These are phyloP conservation scores for Coniochaeta prunicola DNA, from an alignment of 2,329 filamentous ascomycete genomes.

Conservation along the genomic window DNA sequence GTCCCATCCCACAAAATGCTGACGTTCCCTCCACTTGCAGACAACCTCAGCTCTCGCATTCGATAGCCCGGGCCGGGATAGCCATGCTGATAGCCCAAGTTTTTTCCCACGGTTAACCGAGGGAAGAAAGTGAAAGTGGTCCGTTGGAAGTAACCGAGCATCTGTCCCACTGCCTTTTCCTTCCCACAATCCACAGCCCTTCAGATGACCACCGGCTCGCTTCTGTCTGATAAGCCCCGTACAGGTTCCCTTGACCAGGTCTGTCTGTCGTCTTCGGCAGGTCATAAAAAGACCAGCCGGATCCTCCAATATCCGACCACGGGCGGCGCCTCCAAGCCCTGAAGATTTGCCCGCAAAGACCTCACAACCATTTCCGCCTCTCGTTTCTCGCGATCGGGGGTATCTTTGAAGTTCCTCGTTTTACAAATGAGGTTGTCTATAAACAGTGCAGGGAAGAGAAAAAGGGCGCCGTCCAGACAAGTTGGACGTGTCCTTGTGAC, in stretches of 20 bases:
- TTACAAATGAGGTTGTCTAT: constrained; percentile 6
- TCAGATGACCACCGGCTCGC: background rate
- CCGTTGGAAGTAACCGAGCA: background rate
- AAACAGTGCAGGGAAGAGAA: constrained; percentile 3
- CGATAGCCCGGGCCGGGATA: background rate
- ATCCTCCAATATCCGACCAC: background rate
- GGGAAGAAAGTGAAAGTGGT: background rate
- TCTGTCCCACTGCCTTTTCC: background rate
- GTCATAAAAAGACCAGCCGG: background rate
- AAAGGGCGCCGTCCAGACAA: background rate
- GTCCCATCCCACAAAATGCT: background rate
- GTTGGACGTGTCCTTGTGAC: background rate
- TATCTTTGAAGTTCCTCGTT: constrained; percentile 9
- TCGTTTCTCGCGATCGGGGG: constrained; percentile 4
- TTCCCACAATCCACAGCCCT: constrained; percentile 1
- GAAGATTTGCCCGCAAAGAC: background rate
- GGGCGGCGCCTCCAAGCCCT: background rate
- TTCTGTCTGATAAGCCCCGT: background rate
- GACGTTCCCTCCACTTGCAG: background rate
- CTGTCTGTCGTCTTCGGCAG: background rate
- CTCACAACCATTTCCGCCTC: background rate
- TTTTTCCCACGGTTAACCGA: background rate
- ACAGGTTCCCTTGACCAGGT: constrained; percentile 1
- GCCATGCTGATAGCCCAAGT: background rate
- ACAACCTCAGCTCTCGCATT: background rate